Percentiles rank a stretch among this genome's conserved stretches.
Evolutionary conservation across 129 eudicot genomes (phyloP).

Genomic region (Escallonia herrerae): DNA sequence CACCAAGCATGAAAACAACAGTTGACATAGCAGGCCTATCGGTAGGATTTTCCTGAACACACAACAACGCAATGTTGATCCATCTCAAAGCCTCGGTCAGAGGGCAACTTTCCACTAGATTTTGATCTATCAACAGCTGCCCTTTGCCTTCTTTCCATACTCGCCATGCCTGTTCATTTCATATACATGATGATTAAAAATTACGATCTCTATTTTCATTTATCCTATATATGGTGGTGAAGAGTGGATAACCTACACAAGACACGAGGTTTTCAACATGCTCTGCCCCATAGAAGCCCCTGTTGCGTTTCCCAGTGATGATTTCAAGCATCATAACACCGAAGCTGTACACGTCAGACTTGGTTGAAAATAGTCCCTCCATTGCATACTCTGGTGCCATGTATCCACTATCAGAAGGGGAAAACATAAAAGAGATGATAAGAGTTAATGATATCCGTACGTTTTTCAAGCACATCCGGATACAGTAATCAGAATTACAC

Average conservation of each 20-base stretch:
- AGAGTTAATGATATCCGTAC: background rate
- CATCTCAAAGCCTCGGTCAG: slow-evolving; percentile 17
- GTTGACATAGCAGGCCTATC: slow-evolving; percentile 16
- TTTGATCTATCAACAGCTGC: slow-evolving; percentile 16
- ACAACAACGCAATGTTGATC: slow-evolving; percentile 17
- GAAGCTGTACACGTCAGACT: slow-evolving; percentile 21
- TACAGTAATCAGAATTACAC: background rate
- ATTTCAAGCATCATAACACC: slow-evolving; percentile 18
- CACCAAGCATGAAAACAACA: slow-evolving; percentile 8
- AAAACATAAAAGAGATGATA: background rate
- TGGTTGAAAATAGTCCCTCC: background rate
- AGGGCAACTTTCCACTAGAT: background rate
- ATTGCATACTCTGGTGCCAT: background rate
- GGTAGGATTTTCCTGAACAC: slow-evolving; percentile 7
- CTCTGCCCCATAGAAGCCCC: slow-evolving; percentile 11
- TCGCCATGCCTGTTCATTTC: slow-evolving; percentile 25
- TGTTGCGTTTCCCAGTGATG: slow-evolving; percentile 12
- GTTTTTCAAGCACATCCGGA: background rate
- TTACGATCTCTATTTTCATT: background rate
- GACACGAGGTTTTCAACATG: slow-evolving; percentile 7
- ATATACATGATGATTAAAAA: background rate
- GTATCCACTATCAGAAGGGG: background rate
- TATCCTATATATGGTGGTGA: background rate
- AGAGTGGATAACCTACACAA: slow-evolving; percentile 12
- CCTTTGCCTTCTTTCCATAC: slow-evolving; percentile 21